Percentiles rank a stretch among this genome's conserved stretches.
phyloP scores from a whole-genome alignment of 208 protist genomes.

The Acanthamoeba culbertsoni region DNA sequence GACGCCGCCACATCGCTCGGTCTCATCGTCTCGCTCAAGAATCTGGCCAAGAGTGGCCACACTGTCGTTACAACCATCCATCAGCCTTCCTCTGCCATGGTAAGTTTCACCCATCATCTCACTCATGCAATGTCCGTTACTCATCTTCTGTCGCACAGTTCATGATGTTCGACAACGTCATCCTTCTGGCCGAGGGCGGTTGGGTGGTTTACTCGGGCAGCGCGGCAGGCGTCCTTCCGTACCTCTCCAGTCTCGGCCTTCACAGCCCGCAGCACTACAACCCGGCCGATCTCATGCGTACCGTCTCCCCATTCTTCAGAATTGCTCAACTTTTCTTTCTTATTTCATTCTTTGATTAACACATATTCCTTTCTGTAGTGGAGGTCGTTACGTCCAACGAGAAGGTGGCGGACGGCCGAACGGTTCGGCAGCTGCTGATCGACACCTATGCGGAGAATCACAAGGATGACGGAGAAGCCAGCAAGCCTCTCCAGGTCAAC shows the following conservation, averaged over 20 bases:
- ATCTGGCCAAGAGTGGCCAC: conserved; percentile 83
- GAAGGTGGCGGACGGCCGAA: conserved; percentile 36
- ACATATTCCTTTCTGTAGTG: neutral
- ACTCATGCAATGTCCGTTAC: neutral
- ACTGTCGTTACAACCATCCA: conserved; percentile 94
- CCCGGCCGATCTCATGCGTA: conserved; percentile 65
- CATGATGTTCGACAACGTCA: conserved; percentile 52
- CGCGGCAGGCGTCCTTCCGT: neutral
- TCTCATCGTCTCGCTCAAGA: conserved; percentile 85
- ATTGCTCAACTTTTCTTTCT: neutral
- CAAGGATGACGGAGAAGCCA: neutral
- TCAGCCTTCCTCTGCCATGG: conserved; percentile 90
- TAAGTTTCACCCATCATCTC: conserved; percentile 39
- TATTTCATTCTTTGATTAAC: neutral
- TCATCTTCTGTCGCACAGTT: neutral
- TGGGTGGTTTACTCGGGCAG: conserved; percentile 31
- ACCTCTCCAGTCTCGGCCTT: conserved; percentile 52
- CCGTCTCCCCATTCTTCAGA: neutral
- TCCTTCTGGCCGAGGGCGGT: conserved; percentile 57
- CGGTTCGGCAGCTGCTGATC: conserved; percentile 48
- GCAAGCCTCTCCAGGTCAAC: neutral
- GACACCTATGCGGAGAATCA: conserved; percentile 30
- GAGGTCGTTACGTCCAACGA: conserved; percentile 34
- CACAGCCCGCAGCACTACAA: conserved; percentile 61
- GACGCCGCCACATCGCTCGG: conserved; percentile 89